phyloP scores from a whole-genome alignment of 495 filamentous ascomycete genomes.

The Melanomma pulvis-pyrius region DNA sequence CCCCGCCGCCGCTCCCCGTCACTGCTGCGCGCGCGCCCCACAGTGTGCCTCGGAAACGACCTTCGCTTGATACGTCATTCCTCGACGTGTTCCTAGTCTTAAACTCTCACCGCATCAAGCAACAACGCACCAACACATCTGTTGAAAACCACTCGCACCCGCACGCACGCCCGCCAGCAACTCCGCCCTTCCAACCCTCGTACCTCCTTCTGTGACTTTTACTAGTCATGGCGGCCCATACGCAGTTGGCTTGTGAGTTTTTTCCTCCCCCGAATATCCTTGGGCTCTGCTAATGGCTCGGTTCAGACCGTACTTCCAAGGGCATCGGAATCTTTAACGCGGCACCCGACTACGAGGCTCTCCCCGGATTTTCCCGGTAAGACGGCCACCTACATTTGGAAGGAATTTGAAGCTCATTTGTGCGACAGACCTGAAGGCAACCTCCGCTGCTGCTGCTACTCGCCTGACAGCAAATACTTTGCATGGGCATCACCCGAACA shows the following conservation, averaged over 20 bases:
- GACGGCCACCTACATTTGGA: slow-evolving; percentile 14
- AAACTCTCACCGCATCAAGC: slow-evolving; percentile 16
- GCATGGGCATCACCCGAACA: slow-evolving; percentile 88
- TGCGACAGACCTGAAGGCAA: slow-evolving; percentile 82
- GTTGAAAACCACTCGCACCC: not conserved
- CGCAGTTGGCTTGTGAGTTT: slow-evolving; percentile 79
- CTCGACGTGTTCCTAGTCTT: slow-evolving; percentile 22
- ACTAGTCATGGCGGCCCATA: slow-evolving; percentile 86
- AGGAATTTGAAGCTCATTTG: slow-evolving; percentile 34
- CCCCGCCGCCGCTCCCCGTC: not conserved
- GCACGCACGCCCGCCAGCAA: slow-evolving; percentile 13
- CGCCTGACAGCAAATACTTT: slow-evolving; percentile 91
- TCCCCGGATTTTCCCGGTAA: slow-evolving; percentile 78
- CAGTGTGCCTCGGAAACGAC: slow-evolving; percentile 3
- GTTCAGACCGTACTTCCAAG: slow-evolving; percentile 84
- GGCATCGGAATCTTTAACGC: slow-evolving; percentile 91
- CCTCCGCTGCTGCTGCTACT: slow-evolving; percentile 91
- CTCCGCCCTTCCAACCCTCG: slow-evolving; percentile 15
- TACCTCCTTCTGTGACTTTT: slow-evolving; percentile 65
- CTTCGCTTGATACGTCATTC: slow-evolving; percentile 20
- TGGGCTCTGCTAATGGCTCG: slow-evolving; percentile 8
- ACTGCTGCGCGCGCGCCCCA: slow-evolving; percentile 2
- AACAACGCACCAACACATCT: slow-evolving; percentile 7
- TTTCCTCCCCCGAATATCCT: not conserved
- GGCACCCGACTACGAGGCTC: slow-evolving; percentile 79